Percentiles rank a stretch among this genome's conserved stretches.
Evolutionary conservation across 371 early-diverging fungal genomes (phyloP).

Genomic region (Mucor sp.): DNA sequence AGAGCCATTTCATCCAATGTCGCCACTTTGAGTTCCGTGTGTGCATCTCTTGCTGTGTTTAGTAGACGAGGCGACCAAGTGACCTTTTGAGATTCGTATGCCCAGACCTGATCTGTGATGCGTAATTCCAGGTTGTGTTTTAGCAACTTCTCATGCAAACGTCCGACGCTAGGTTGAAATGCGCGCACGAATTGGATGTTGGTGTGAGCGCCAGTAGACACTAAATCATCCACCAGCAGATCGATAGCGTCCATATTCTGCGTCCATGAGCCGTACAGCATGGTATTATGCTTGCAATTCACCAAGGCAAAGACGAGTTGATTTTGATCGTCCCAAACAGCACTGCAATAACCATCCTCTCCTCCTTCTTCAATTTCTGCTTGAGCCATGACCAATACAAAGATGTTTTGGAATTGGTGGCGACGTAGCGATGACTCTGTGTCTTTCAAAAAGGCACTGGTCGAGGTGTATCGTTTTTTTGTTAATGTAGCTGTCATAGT

Average conservation of each 20-base stretch:
- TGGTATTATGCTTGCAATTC: not conserved
- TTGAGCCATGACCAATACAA: not conserved
- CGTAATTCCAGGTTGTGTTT: not conserved
- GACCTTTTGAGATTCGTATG: not conserved
- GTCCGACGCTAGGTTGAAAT: not conserved
- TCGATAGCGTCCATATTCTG: not conserved
- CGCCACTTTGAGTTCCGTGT: not conserved
- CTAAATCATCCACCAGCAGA: not conserved
- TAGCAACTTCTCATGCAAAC: not conserved
- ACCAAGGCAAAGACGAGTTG: not conserved
- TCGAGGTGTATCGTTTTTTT: not conserved
- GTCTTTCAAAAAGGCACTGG: not conserved
- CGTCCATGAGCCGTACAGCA: not conserved
- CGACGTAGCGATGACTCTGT: not conserved
- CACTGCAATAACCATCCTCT: not conserved
- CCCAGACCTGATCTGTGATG: not conserved
- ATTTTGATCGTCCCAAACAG: not conserved
- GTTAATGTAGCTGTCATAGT: not conserved
- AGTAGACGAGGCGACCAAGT: not conserved
- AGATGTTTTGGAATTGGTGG: not conserved
- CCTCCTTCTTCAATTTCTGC: not conserved
- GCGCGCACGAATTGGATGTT: not conserved
- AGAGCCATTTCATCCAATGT: not conserved
- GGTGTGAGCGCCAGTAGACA: not conserved
- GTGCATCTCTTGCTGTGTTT: not conserved